phyloP scores from a whole-genome alignment of 257 asterid genomes.

The Solanum pennellii region DNA sequence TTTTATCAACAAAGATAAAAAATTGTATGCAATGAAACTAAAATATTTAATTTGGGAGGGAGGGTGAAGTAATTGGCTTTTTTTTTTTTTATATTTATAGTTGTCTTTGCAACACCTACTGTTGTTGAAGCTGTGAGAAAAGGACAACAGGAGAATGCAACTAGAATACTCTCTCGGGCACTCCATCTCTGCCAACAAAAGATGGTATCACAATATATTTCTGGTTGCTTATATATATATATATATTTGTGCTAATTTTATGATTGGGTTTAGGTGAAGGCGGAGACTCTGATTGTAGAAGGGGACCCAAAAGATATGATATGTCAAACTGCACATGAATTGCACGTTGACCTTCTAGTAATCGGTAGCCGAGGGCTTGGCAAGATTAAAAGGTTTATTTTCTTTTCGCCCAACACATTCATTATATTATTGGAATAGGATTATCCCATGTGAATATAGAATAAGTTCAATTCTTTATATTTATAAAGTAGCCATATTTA shows the following conservation, averaged over 20 bases:
- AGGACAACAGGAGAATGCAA: conserved; percentile 22
- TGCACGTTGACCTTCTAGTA: conserved; percentile 33
- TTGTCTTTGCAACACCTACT: neutral
- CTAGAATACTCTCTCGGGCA: conserved; percentile 17
- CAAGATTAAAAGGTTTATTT: conserved; percentile 32
- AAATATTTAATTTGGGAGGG: neutral
- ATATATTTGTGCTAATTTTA: neutral
- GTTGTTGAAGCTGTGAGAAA: conserved; percentile 12
- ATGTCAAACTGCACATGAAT: conserved; percentile 30
- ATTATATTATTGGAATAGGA: neutral
- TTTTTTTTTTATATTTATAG: neutral
- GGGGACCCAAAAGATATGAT: conserved; percentile 52
- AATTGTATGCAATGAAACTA: neutral
- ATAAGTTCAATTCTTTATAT: no score
- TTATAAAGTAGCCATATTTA: no score
- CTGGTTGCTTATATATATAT: neutral
- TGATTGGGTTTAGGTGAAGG: conserved; percentile 15
- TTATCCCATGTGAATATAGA: no score
- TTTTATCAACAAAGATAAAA: no score
- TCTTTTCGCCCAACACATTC: neutral
- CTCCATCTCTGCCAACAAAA: conserved; percentile 13
- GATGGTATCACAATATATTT: neutral
- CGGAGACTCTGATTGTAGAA: conserved; percentile 16
- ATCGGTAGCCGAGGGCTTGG: conserved; percentile 58
- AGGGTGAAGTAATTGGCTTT: neutral